Percentiles rank a stretch among this genome's conserved stretches.
phyloP scores from a whole-genome alignment of 257 asterid genomes.

The Nicotiana sylvestris region DNA sequence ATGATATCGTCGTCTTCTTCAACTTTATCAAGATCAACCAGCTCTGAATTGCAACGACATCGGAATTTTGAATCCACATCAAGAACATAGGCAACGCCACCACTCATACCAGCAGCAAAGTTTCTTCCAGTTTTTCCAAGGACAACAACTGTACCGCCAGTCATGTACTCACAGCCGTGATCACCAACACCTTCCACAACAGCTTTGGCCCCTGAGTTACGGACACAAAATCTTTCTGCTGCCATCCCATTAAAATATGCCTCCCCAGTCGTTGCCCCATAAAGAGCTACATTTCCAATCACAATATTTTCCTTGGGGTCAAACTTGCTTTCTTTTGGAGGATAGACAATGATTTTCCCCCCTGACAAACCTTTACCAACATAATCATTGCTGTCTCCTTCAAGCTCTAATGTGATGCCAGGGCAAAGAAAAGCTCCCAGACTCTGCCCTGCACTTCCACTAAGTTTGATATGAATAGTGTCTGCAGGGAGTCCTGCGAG shows the following conservation, averaged over 20 bases:
- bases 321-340: slow-evolving; percentile 80
- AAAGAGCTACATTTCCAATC: slow-evolving; percentile 95
- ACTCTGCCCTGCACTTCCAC: slow-evolving; percentile 99
- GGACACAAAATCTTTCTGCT: slow-evolving; percentile 95
- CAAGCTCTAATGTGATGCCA: slow-evolving; percentile 92
- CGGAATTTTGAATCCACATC: slow-evolving; percentile 64
- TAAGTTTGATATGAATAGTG: slow-evolving; percentile 81
- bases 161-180: slow-evolving; percentile 99
- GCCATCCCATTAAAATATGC: slow-evolving; percentile 99
- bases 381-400: slow-evolving; percentile 98
- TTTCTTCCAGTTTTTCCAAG: slow-evolving; percentile 92
- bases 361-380: slow-evolving; percentile 99
- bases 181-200: slow-evolving; percentile 99
- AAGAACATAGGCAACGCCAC: slow-evolving; percentile 91
- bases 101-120: slow-evolving; percentile 99
- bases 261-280: slow-evolving; percentile 93
- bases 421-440: slow-evolving; percentile 97
- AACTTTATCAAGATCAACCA: slow-evolving; percentile 92
- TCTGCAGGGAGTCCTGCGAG: slow-evolving; percentile 76
- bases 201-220: slow-evolving; percentile 93
- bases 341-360: slow-evolving; percentile 84
- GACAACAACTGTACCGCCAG: slow-evolving; percentile 92
- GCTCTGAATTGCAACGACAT: slow-evolving; percentile 78
- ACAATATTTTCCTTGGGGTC: slow-evolving; percentile 94
- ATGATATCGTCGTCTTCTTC: slow-evolving; percentile 82